A percentile compares a stretch with the other conserved stretches of the same genome.
These are phyloP conservation scores for Aspergillus pseudonomiae DNA, from an alignment of 2,329 filamentous ascomycete genomes.

Conservation along the genomic window DNA sequence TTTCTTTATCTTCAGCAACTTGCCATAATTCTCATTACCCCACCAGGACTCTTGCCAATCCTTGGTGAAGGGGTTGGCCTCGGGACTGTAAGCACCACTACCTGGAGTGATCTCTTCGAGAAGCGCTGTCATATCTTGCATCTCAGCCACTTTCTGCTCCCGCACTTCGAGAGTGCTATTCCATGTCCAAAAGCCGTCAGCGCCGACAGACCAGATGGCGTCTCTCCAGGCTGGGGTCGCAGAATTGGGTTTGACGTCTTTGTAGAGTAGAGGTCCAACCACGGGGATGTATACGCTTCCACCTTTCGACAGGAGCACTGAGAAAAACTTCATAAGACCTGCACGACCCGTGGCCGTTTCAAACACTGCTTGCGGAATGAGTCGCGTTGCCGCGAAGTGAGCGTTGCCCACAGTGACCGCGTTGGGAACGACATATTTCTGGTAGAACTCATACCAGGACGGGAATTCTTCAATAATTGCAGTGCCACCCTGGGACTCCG, in stretches of 20 bases:
- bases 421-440: slow-evolving; percentile 20
- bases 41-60: slow-evolving; percentile 25
- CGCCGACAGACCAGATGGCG: slow-evolving; percentile 20
- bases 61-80: slow-evolving; percentile 21
- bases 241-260: slow-evolving; percentile 17
- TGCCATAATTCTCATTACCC: slow-evolving; percentile 20
- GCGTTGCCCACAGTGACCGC: slow-evolving; percentile 21
- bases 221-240: slow-evolving; percentile 24
- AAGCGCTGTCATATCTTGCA: slow-evolving; percentile 14
- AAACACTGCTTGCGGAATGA: slow-evolving; percentile 22
- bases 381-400: slow-evolving; percentile 20
- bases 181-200: slow-evolving; percentile 17
- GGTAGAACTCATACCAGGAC: slow-evolving; percentile 23
- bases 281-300: slow-evolving; percentile 20
- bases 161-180: slow-evolving; percentile 16
- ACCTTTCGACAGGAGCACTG: slow-evolving; percentile 6
- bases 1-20: slow-evolving; percentile 20
- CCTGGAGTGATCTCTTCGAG: slow-evolving; percentile 21
- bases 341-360: slow-evolving; percentile 15
- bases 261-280: slow-evolving; percentile 19
- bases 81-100: slow-evolving; percentile 22
- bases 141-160: slow-evolving; percentile 11
- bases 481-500: slow-evolving; percentile 15
- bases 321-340: slow-evolving; percentile 19
- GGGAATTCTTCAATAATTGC: slow-evolving; percentile 19